Conservation (phyloP, 371 early-diverging fungal species). For the Funneliformis caledonium region DNA sequence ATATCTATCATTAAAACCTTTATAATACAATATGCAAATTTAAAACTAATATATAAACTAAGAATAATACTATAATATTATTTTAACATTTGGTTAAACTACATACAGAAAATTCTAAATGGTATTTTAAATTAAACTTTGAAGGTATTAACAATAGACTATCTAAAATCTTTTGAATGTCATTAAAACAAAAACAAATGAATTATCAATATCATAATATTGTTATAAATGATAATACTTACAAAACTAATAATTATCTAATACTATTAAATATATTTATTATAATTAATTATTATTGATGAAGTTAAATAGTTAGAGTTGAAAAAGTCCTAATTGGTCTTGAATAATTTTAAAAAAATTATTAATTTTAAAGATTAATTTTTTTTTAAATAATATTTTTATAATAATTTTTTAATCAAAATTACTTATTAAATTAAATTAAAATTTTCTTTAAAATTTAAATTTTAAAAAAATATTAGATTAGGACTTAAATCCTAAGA, state of each 20-base stretch:
- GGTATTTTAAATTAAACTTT: neutral
- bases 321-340: too few relatives aligned
- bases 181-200: slow-evolving; percentile 12
- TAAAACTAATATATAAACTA: too few relatives aligned
- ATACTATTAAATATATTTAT: slow-evolving; percentile 39
- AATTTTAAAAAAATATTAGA: too few relatives aligned
- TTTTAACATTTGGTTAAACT: neutral
- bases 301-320: slow-evolving; percentile 14
- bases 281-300: slow-evolving; percentile 39
- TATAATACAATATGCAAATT: too few relatives aligned
- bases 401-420: too few relatives aligned
- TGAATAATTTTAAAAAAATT: too few relatives aligned
- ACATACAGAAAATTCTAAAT: neutral
- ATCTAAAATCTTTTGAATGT: slow-evolving; percentile 42
- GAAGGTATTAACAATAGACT: slow-evolving; percentile 24
- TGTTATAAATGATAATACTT: slow-evolving; percentile 41
- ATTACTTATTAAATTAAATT: too few relatives aligned
- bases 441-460: too few relatives aligned
- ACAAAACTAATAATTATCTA: slow-evolving; percentile 36
- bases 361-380: too few relatives aligned
- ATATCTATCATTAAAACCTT: too few relatives aligned
- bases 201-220: slow-evolving; percentile 40
- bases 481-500: too few relatives aligned
- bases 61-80: neutral
- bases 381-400: too few relatives aligned